phyloP scores from a whole-genome alignment of 495 filamentous ascomycete genomes.

The Parmelia sp. region DNA sequence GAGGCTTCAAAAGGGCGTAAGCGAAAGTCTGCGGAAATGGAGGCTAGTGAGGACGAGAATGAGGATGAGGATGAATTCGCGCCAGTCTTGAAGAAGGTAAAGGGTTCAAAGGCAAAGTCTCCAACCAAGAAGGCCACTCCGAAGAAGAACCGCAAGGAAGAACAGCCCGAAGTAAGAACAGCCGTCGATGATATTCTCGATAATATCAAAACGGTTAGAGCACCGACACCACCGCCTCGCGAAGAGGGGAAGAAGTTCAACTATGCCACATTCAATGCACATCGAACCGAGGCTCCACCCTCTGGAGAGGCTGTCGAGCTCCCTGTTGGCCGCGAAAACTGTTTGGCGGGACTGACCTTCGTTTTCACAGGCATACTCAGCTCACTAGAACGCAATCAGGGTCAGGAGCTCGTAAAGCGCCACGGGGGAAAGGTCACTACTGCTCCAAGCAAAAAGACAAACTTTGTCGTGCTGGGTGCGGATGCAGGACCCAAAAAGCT shows the following conservation, averaged over 20 bases:
- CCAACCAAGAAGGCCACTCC: constrained; percentile 35
- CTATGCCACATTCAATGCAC: constrained; percentile 48
- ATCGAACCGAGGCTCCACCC: constrained; percentile 49
- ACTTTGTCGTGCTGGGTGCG: constrained; percentile 80
- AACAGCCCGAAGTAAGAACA: constrained; percentile 54
- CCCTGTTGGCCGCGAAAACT: constrained; percentile 80
- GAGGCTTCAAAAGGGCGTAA: constrained; percentile 44
- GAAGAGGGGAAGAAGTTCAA: constrained; percentile 64
- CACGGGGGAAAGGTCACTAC: constrained; percentile 86
- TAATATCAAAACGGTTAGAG: constrained; percentile 69
- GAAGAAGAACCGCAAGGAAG: constrained; percentile 45
- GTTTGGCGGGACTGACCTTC: constrained; percentile 85
- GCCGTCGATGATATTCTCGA: constrained; percentile 78
- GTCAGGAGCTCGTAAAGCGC: constrained; percentile 77
- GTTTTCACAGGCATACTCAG: constrained; percentile 93
- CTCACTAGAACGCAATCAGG: constrained; percentile 75
- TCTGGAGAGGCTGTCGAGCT: constrained; percentile 61
- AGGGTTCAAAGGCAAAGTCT: constrained; percentile 29
- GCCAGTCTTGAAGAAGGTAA: constrained; percentile 40
- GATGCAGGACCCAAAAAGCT: constrained; percentile 95
- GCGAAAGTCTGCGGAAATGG: constrained; percentile 46
- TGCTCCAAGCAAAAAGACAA: constrained; percentile 87
- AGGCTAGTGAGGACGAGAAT: constrained; percentile 41
- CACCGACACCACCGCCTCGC: constrained; percentile 72
- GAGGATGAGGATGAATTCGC: constrained; percentile 25